These are phyloP conservation scores for Solanum chiquidenum DNA, from an alignment of 257 asterid species.

Conservation along the genomic window DNA sequence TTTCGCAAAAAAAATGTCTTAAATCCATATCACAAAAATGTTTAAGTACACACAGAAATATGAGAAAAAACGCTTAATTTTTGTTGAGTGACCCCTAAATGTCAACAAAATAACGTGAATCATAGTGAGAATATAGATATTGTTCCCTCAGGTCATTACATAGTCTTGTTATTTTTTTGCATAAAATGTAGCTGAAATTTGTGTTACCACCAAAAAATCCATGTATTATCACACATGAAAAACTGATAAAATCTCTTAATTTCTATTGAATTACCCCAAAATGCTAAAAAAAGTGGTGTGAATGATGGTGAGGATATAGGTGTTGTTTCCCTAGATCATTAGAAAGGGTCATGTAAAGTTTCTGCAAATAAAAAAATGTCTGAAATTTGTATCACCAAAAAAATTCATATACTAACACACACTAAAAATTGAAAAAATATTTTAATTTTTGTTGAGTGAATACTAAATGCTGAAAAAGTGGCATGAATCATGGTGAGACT, in stretches of 20 bases:
- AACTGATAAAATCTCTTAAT: background rate
- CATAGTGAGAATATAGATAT: background rate
- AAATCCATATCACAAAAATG: no score
- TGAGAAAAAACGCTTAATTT: no score
- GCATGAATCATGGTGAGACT: background rate
- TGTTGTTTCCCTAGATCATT: background rate
- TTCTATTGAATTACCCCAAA: background rate
- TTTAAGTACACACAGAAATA: background rate
- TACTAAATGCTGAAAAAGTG: no score
- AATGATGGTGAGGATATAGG: background rate
- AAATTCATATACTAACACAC: background rate
- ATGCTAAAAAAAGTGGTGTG: background rate
- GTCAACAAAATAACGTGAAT: background rate
- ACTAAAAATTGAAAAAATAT: background rate
- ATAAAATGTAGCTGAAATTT: no score
- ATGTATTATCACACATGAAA: background rate
- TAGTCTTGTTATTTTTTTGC: background rate
- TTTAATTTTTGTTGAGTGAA: background rate
- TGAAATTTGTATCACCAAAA: background rate
- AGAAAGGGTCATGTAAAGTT: no score
- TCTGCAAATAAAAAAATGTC: no score
- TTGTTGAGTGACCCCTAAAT: background rate
- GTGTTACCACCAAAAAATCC: no score
- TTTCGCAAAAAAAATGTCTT: no score
- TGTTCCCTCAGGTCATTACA: background rate